A percentile compares a stretch with the other conserved stretches of the same genome.
Evolutionary conservation across 306 rosid species (phyloP).

Genomic region (Abrus precatorius): DNA sequence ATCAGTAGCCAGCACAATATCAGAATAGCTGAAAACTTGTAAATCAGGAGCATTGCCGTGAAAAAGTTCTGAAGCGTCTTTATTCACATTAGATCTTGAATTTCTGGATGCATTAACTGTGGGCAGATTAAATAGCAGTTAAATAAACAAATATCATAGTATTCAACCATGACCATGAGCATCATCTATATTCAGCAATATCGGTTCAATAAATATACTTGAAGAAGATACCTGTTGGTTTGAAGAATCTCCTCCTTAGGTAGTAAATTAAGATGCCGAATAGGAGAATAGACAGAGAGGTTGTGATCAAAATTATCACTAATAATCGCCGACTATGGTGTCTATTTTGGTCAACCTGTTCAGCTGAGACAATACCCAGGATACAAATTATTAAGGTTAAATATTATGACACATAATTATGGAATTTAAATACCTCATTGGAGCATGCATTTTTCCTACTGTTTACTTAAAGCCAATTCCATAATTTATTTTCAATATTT

Average conservation of each 20-base stretch:
- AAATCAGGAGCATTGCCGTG: conserved; percentile 43
- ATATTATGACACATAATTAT: background rate
- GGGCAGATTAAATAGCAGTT: background rate
- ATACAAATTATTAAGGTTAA: background rate
- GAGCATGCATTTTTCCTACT: too few relatives aligned
- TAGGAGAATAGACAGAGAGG: background rate
- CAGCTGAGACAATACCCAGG: conserved; percentile 13
- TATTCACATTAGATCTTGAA: background rate
- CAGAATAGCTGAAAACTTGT: conserved; percentile 38
- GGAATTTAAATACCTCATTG: background rate
- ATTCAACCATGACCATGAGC: background rate
- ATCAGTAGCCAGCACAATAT: conserved; percentile 49
- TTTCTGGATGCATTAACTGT: background rate
- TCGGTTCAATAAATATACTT: background rate
- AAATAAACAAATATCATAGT: background rate
- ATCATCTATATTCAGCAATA: background rate
- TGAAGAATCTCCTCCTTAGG: conserved; percentile 11
- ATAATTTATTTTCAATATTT: too few relatives aligned
- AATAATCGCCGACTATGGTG: background rate
- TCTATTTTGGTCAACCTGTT: background rate
- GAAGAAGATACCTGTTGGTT: conserved; percentile 23
- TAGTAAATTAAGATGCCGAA: background rate
- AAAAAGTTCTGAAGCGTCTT: conserved; percentile 39
- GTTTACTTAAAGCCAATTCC: too few relatives aligned
- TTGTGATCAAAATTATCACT: background rate